These are phyloP conservation scores for Panicum virgatum DNA, from an alignment of 202 grass and related monocot genomes.

Conservation along the genomic window DNA sequence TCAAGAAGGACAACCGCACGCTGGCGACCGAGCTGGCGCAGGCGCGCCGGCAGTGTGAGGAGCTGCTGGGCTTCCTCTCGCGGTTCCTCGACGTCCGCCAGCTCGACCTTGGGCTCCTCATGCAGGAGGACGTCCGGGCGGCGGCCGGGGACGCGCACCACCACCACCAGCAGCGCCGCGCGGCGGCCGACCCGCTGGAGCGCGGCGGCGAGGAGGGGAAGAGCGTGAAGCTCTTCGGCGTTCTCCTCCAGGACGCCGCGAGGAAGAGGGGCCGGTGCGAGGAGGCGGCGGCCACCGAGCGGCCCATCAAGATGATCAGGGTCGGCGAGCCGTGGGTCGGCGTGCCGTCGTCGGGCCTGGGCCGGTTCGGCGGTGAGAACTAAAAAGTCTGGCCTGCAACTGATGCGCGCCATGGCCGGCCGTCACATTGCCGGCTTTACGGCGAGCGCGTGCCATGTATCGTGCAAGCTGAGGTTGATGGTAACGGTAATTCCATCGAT, in stretches of 20 bases:
- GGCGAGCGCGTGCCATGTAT: background rate
- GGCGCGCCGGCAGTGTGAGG: conserved; percentile 59
- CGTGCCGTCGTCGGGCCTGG: conserved; percentile 41
- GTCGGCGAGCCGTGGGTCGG: conserved; percentile 50
- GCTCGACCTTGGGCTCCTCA: conserved; percentile 59
- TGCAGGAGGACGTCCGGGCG: conserved; percentile 43
- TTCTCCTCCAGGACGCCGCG: conserved; percentile 46
- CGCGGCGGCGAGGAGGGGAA: conserved; percentile 32
- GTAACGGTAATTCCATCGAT: conserved; percentile 14
- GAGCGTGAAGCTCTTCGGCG: conserved; percentile 76
- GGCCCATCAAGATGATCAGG: conserved; percentile 65
- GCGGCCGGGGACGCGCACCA: background rate
- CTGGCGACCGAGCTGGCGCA: conserved; percentile 57
- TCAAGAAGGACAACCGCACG: conserved; percentile 62
- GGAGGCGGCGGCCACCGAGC: conserved; percentile 46
- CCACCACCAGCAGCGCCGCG: background rate
- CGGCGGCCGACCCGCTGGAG: background rate
- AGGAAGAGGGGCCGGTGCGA: conserved; percentile 56
- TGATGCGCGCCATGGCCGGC: background rate
- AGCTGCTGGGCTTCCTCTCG: conserved; percentile 77
- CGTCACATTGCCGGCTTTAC: background rate
- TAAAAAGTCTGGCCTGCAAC: conserved; percentile 15
- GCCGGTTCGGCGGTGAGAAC: conserved; percentile 41
- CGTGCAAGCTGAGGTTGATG: background rate
- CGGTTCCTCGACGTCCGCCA: conserved; percentile 63